Evolutionary conservation across 2,329 filamentous ascomycete species (phyloP).

Genomic region (Exophiala oligosperma): DNA sequence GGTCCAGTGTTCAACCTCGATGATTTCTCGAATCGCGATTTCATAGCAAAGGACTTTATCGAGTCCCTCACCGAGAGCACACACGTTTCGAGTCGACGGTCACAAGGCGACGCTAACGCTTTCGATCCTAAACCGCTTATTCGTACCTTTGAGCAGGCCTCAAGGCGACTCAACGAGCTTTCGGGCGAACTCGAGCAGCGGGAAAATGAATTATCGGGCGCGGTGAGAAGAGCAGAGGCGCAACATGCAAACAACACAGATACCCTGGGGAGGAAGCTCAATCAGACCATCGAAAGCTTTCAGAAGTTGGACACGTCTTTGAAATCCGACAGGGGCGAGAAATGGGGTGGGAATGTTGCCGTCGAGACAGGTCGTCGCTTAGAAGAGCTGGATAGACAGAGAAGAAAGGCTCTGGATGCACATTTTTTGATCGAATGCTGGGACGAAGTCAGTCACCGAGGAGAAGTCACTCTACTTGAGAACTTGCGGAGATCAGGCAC

Average conservation of each 20-base stretch:
- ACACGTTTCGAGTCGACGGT: slow-evolving; percentile 76
- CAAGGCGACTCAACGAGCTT: slow-evolving; percentile 51
- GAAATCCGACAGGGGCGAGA: slow-evolving; percentile 47
- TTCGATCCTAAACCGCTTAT: slow-evolving; percentile 98
- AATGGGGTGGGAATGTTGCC: slow-evolving; percentile 75
- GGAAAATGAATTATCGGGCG: slow-evolving; percentile 86
- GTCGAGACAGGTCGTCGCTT: slow-evolving; percentile 92
- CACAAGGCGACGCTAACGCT: slow-evolving; percentile 49
- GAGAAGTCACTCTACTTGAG: slow-evolving; percentile 82
- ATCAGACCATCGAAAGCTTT: slow-evolving; percentile 89
- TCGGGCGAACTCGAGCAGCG: slow-evolving; percentile 80
- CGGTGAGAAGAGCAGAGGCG: slow-evolving; percentile 85
- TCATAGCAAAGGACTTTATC: slow-evolving; percentile 97
- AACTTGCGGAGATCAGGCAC: slow-evolving; percentile 82
- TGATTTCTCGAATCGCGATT: slow-evolving; percentile 85
- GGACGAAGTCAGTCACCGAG: slow-evolving; percentile 89
- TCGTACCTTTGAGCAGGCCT: slow-evolving; percentile 80
- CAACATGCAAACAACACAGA: slow-evolving; percentile 91
- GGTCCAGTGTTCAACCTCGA: slow-evolving; percentile 84
- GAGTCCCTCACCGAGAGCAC: slow-evolving; percentile 87
- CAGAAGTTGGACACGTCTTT: slow-evolving; percentile 83
- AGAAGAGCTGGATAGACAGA: slow-evolving; percentile 91
- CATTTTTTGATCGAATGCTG: slow-evolving; percentile 96
- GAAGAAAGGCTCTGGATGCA: slow-evolving; percentile 85
- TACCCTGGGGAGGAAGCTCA: slow-evolving; percentile 82